Evolutionary conservation across 495 filamentous ascomycete species (phyloP).

Genomic region (Hypoxylon subgilvum): DNA sequence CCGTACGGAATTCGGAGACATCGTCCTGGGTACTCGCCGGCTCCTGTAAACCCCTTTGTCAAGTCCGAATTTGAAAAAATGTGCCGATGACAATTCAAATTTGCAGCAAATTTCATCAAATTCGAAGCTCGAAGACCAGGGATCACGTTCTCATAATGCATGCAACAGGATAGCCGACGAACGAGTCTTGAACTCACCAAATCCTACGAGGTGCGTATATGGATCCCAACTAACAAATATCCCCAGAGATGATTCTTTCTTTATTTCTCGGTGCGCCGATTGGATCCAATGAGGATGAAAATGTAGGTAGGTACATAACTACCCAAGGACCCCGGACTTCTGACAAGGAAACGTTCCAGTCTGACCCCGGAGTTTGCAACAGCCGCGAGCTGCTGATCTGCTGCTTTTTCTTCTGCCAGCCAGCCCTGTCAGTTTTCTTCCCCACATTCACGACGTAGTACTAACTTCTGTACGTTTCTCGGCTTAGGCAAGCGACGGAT

Average conservation of each 20-base stretch:
- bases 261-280: neutral
- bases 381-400: conserved; percentile 3
- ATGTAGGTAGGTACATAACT: conserved; percentile 1
- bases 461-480: conserved; percentile 11
- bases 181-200: conserved; percentile 16
- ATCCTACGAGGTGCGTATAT: too few species aligned
- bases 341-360: neutral
- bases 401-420: conserved; percentile 9
- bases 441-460: conserved; percentile 29
- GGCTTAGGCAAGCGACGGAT: conserved; percentile 36
- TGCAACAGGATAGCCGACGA: conserved; percentile 13
- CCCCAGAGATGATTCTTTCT: conserved; percentile 10
- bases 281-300: conserved; percentile 5
- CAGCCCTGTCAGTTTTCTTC: conserved; percentile 31
- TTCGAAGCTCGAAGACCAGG: too few species aligned
- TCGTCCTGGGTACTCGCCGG: conserved; percentile 2
- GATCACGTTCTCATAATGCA: too few species aligned
- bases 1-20: conserved; percentile 12
- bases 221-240: conserved; percentile 4
- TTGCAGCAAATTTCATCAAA: neutral
- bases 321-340: conserved; percentile 1
- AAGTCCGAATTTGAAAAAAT: neutral
- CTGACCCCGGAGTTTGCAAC: conserved; percentile 14
- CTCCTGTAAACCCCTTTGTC: conserved; percentile 4
- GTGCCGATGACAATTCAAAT: conserved; percentile 5